These are phyloP conservation scores for Aspergillus pseudoviridinutans DNA, from an alignment of 2,329 filamentous ascomycete species.

Conservation along the genomic window DNA sequence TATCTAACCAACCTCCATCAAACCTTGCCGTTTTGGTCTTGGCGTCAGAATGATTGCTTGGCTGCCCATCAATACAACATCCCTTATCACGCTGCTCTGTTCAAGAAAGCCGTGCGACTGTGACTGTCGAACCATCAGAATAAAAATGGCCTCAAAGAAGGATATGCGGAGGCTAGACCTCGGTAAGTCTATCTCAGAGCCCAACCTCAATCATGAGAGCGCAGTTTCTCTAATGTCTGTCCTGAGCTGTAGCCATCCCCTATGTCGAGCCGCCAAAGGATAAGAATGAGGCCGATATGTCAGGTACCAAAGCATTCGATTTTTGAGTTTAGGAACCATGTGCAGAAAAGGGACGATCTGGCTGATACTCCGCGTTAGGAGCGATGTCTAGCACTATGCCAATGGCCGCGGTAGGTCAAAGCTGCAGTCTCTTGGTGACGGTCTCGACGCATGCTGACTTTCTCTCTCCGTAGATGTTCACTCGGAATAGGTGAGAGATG, in stretches of 20 bases:
- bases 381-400: constrained; percentile 75
- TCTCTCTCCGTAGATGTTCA: constrained; percentile 65
- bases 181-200: constrained; percentile 49
- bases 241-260: constrained; percentile 65
- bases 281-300: constrained; percentile 63
- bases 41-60: constrained; percentile 12
- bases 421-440: constrained; percentile 5
- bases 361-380: constrained; percentile 37
- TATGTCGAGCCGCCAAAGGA: constrained; percentile 73
- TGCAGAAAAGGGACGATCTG: background rate
- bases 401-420: constrained; percentile 71
- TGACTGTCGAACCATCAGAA: constrained; percentile 1
- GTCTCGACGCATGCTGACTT: constrained; percentile 15
- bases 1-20: background rate
- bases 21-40: constrained; percentile 19
- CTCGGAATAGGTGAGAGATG: constrained; percentile 68
- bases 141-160: constrained; percentile 63
- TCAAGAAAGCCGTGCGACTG: background rate
- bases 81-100: constrained; percentile 1
- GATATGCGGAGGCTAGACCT: constrained; percentile 73
- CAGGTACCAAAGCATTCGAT: constrained; percentile 49
- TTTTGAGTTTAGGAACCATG: background rate
- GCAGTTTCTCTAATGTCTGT: constrained; percentile 11
- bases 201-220: background rate
- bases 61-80: constrained; percentile 5